These are phyloP conservation scores for Candida dendrica DNA, from an alignment of 805 yeast species.

Conservation along the genomic window DNA sequence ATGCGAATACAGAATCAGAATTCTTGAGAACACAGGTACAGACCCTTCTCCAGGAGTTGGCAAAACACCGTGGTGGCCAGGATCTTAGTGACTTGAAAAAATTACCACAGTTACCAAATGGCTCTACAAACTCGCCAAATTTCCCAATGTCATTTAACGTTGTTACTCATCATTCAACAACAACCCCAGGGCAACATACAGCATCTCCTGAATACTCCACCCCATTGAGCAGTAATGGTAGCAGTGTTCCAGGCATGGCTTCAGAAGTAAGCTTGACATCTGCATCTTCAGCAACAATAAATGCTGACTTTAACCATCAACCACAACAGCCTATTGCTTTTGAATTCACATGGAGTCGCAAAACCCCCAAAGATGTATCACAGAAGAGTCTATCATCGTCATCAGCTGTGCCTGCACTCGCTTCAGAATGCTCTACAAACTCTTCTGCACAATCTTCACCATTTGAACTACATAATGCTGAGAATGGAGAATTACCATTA, in stretches of 20 bases:
- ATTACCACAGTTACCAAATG: constrained; percentile 17
- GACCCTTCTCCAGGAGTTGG: constrained; percentile 63
- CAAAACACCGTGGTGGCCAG: constrained; percentile 42
- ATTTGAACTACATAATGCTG: constrained; percentile 20
- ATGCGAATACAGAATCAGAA: constrained; percentile 65
- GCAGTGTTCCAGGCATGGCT: background rate
- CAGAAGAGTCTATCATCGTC: constrained; percentile 1
- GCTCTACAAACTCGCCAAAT: background rate
- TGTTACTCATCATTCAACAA: background rate
- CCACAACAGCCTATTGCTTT: constrained; percentile 31
- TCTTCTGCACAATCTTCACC: constrained; percentile 19
- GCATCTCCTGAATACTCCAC: background rate
- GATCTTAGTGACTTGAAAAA: constrained; percentile 21
- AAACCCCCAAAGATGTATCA: constrained; percentile 7
- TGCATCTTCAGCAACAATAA: background rate
- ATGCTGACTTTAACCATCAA: background rate
- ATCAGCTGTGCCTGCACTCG: constrained; percentile 13
- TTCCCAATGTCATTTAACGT: background rate
- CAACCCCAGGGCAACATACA: constrained; percentile 7
- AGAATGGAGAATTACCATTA: constrained; percentile 15
- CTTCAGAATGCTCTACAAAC: constrained; percentile 21
- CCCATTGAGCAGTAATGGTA: background rate
- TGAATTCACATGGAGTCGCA: constrained; percentile 47
- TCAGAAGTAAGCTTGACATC: background rate
- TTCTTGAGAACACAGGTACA: constrained; percentile 71